Evolutionary conservation across 345 rosid genomes (phyloP).

Genomic region (Populus ilicifolia): DNA sequence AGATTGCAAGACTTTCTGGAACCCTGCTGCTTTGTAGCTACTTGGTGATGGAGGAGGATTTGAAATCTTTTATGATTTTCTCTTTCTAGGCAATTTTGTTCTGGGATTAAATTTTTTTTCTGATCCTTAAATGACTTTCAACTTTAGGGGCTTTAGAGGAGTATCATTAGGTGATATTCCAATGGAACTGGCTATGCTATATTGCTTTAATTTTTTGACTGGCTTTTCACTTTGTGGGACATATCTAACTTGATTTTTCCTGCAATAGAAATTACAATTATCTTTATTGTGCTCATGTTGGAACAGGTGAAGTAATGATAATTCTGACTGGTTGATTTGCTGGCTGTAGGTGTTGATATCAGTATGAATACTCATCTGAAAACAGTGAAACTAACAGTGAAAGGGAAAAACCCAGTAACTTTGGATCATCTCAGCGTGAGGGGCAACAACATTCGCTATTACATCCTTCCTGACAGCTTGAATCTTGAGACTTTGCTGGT

Average conservation of each 20-base stretch:
- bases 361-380: conserved; percentile 99
- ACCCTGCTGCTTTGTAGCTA: neutral
- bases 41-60: neutral
- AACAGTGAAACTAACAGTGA: conserved; percentile 81
- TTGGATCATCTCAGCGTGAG: conserved; percentile 90
- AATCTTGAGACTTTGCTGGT: conserved; percentile 95
- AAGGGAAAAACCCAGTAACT: conserved; percentile 87
- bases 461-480: conserved; percentile 97
- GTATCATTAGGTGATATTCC: neutral
- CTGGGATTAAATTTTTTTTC: neutral
- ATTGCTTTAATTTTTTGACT: too few species aligned
- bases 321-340: conserved; percentile 1
- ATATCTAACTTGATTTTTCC: neutral
- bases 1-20: neutral
- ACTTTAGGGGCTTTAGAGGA: neutral
- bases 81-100: neutral
- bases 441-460: conserved; percentile 93
- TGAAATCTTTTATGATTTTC: neutral
- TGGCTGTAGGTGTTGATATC: conserved; percentile 75
- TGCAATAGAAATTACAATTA: neutral
- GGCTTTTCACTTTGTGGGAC: too few species aligned
- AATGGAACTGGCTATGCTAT: neutral
- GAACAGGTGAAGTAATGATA: neutral
- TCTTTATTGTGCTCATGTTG: neutral
- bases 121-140: neutral